Base-by-base conservation (phyloP, 352 stramenopile genomes). In the Phytopythium kandeliae region DNA sequence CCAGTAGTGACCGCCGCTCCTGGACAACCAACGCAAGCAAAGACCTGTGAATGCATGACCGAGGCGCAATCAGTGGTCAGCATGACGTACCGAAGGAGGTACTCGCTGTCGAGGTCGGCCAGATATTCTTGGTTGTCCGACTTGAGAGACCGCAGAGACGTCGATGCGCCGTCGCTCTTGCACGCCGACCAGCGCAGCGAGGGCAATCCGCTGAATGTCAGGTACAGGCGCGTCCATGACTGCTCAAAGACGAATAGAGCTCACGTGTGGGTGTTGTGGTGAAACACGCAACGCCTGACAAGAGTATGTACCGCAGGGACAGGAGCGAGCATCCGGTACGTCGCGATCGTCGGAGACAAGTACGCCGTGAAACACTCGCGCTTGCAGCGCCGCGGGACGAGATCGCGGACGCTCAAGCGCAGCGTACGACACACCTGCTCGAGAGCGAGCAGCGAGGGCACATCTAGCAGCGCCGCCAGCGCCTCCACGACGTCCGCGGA, bases 1-100 rank as follows among this genome's bases (percentile, higher is more conserved):
- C 74, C 72, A 86, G 30, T 90, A 90, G 45, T 90, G 79, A 0
- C 79, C 79, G 15, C 79, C 79, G 52, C 78, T 87, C 46, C 70
- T 84, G 30, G 11, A 22, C n/a, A 4, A 25, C 4, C 19, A 34
- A 19, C 22, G 37, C 22, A 56, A 44, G 8, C 12, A 35, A 42
- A 17, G 16, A 10, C 26, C 19, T 33, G 19, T 24, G n/a, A 41
- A 7, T n/a, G 35, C 35, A 21, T 17, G 2, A 42, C 36, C 16
- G 5, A 13, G 6, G 1, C 33, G 28, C 21, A 22, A 24, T 38
- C 8, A 22, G 28, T 12, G 3, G 4, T 11, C 17, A 12, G 2
- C 2, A 19, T 9, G 1, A 42, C 34, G n/a, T 37, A 85, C 69
- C 71, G 62, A 0, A 89, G 24, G 16, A 89, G 40, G 44, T 75